Percentiles rank a stretch among this genome's conserved stretches.
These are phyloP conservation scores for Nemania diffusa DNA, from an alignment of 2,329 filamentous ascomycete species.

Conservation along the genomic window DNA sequence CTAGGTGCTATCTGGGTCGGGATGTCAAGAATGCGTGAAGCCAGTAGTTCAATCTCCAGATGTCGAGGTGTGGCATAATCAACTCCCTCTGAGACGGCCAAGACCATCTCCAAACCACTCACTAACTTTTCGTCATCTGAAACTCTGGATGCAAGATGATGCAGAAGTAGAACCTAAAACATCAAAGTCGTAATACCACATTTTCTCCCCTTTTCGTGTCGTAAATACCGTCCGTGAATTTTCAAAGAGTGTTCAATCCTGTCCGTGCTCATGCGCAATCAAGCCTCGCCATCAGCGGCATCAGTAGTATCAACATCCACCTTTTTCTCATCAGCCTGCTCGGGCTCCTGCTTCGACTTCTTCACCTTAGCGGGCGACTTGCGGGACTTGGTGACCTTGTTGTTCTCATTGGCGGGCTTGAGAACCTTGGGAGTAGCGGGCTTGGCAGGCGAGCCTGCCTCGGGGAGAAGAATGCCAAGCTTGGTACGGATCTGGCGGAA, in stretches of 20 bases:
- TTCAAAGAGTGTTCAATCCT: too few species aligned
- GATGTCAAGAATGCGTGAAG: neutral
- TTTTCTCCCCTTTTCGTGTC: neutral
- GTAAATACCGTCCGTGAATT: neutral
- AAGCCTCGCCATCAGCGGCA: neutral
- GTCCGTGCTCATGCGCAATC: too few species aligned
- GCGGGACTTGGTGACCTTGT: conserved; percentile 26
- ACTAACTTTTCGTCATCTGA: neutral
- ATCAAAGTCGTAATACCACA: neutral
- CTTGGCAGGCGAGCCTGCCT: neutral
- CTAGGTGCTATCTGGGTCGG: neutral
- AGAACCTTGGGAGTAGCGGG: neutral
- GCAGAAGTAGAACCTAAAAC: neutral
- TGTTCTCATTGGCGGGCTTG: conserved; percentile 14
- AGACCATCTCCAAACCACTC: neutral
- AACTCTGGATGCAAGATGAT: neutral
- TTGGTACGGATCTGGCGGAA: conserved; percentile 32
- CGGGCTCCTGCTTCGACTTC: neutral
- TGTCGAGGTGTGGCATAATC: neutral
- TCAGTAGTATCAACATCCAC: neutral
- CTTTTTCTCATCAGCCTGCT: too few species aligned
- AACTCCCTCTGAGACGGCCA: neutral
- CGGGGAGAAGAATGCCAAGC: neutral
- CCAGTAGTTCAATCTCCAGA: neutral
- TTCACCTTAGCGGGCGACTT: conserved; percentile 11